Evolutionary conservation across 2,329 filamentous ascomycete species (phyloP), one percentile per base, ranked within the genome.

Genomic region (Acrocalymma vagum): DNA sequence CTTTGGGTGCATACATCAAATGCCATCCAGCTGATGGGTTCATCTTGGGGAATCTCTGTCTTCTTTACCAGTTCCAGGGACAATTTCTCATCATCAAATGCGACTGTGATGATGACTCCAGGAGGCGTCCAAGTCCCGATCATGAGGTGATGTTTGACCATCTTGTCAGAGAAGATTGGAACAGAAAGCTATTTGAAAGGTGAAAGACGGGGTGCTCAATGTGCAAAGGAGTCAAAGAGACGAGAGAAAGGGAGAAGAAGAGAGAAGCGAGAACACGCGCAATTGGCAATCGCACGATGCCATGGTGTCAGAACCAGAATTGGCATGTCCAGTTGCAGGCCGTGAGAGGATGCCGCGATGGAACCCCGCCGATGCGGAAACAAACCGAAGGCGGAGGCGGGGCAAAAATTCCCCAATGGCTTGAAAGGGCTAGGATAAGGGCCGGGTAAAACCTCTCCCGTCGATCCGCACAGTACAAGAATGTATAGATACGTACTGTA

Each of bases 21-120:
- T 11, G 89, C 86, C 87, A 95, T 93, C 90, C 90, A 95, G 45
- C 90, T 95, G 54, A 95, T 94, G 6, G 90, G 88, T 72, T 95
- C 89, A 51, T 93, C 87, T 36, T 87, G 72, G 4, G 89, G 86
- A 41, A 95, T 94, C 43, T 85, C 83, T 1, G 89, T 94, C 58
- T 86, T 84, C 75, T 93, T 91, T 63, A 95, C 74, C 61, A 94
- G 72, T 54, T 86, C 81, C 46, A 95, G 73, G 6, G 85, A 86
- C 52, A 91, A 75, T 25, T 82, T 83, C 71, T 92, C 87, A 56
- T 93, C 89, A 72, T 95, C 88, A 65, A 95, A 95, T 46, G 86
- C 83, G 45, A 95, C 86, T 0, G 90, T 95, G 72, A 94, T 94
- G 62, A 95, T 94, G 68, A 90, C 88, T 30, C 90, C 90, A 39